phyloP scores from a whole-genome alignment of 2,329 filamentous ascomycete genomes.

The Pseudogymnoascus sp. region DNA sequence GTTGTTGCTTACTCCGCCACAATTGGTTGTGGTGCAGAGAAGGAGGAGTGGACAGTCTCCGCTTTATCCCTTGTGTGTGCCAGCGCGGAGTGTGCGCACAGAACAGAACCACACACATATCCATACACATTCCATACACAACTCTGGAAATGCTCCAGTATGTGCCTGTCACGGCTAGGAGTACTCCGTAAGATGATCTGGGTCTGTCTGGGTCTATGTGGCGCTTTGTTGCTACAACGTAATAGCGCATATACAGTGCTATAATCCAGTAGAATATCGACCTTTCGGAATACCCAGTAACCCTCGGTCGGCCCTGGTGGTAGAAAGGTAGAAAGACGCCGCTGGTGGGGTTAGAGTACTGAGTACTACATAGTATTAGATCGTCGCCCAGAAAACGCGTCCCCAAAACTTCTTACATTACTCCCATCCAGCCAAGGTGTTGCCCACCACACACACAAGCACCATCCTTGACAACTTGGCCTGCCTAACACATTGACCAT shows the following conservation, averaged over 20 bases:
- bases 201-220: background rate
- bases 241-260: background rate
- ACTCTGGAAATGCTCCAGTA: background rate
- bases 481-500: constrained; percentile 8
- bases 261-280: background rate
- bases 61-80: background rate
- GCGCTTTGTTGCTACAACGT: background rate
- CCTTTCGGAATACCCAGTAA: background rate
- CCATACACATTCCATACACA: no score
- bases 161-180: background rate
- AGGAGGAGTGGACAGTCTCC: background rate
- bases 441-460: background rate
- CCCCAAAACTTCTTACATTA: background rate
- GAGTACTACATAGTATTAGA: background rate
- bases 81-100: background rate
- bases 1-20: background rate
- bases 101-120: background rate
- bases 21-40: background rate
- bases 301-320: background rate
- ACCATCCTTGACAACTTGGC: constrained; percentile 5
- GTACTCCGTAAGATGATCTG: background rate
- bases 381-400: background rate
- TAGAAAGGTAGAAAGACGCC: background rate
- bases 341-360: background rate
- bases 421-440: background rate